Evolutionary conservation across 108 stramenopile genomes (phyloP).

Genomic region (Seminavis robusta): DNA sequence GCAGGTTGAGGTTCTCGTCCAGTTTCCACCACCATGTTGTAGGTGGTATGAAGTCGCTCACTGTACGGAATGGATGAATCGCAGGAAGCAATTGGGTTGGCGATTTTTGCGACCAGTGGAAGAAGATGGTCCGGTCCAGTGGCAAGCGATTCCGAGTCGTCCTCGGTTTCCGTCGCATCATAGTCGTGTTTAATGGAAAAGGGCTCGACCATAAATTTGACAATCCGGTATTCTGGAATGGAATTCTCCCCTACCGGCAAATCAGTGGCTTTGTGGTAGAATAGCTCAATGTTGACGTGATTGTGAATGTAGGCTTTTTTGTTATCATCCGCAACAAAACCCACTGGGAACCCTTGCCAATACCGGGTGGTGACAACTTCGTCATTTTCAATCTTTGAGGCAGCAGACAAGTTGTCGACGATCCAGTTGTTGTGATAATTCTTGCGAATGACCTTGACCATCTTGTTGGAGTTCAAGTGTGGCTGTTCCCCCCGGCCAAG

Average conservation of each 20-base stretch:
- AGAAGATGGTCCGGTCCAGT: constrained; percentile 19
- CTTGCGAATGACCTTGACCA: constrained; percentile 88
- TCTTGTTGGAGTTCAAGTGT: constrained; percentile 70
- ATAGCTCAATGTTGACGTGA: constrained; percentile 92
- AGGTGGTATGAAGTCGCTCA: constrained; percentile 52
- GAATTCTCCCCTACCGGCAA: constrained; percentile 76
- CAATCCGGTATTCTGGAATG: constrained; percentile 76
- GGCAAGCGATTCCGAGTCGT: background rate
- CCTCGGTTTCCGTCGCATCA: constrained; percentile 50
- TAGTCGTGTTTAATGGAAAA: constrained; percentile 94
- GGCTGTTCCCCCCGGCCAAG: constrained; percentile 62
- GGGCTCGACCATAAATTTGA: constrained; percentile 94
- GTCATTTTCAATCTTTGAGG: constrained; percentile 72
- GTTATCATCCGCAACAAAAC: constrained; percentile 63
- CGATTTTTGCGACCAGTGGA: constrained; percentile 49
- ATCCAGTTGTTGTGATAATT: constrained; percentile 98
- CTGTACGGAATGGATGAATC: constrained; percentile 26
- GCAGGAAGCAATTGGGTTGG: constrained; percentile 69
- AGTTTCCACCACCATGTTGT: constrained; percentile 73
- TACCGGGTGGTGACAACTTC: constrained; percentile 70
- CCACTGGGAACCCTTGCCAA: constrained; percentile 95
- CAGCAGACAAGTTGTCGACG: constrained; percentile 95
- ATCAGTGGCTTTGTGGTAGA: too few relatives aligned
- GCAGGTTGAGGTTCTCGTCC: constrained; percentile 67
- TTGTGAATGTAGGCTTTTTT: constrained; percentile 89